phyloP scores from a whole-genome alignment of 1,139 yeast species.

The Yamadazyma jaroonii region DNA sequence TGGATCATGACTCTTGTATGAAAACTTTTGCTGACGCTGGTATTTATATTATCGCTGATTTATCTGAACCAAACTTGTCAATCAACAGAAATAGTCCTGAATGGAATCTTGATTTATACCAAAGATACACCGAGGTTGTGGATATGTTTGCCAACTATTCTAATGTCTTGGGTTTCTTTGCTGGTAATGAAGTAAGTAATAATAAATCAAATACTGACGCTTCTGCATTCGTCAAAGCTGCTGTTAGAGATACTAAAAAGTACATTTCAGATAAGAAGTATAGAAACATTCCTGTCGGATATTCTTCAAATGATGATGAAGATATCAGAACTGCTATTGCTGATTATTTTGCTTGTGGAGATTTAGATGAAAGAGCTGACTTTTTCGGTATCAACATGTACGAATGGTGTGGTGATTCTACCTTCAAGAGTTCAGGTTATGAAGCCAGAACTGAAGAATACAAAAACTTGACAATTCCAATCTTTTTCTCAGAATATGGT shows the following conservation, averaged over 20 bases:
- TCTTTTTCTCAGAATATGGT: slow-evolving; percentile 91
- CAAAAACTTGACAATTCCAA: slow-evolving; percentile 68
- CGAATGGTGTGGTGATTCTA: slow-evolving; percentile 88
- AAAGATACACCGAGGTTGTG: slow-evolving; percentile 71
- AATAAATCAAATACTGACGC: slow-evolving; percentile 68
- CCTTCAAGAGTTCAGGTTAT: slow-evolving; percentile 69
- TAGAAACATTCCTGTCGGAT: slow-evolving; percentile 81
- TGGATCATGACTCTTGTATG: slow-evolving; percentile 72
- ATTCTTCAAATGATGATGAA: slow-evolving; percentile 81
- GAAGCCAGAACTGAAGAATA: slow-evolving; percentile 70
- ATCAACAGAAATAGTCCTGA: slow-evolving; percentile 60
- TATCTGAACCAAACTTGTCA: slow-evolving; percentile 63
- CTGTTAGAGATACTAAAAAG: slow-evolving; percentile 77
- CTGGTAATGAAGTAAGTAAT: slow-evolving; percentile 89
- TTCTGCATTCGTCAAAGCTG: slow-evolving; percentile 88
- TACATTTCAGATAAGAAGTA: slow-evolving; percentile 65
- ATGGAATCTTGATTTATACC: slow-evolving; percentile 63
- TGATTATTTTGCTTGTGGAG: slow-evolving; percentile 82
- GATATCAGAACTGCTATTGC: slow-evolving; percentile 71
- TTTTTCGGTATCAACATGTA: slow-evolving; percentile 94
- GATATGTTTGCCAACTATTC: slow-evolving; percentile 69
- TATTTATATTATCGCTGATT: slow-evolving; percentile 75
- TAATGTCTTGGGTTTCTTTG: slow-evolving; percentile 83
- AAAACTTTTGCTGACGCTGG: slow-evolving; percentile 65
- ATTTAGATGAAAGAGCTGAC: slow-evolving; percentile 65